Conservation (phyloP, 108 stramenopile species). For the Nitzschia sp. region DNA sequence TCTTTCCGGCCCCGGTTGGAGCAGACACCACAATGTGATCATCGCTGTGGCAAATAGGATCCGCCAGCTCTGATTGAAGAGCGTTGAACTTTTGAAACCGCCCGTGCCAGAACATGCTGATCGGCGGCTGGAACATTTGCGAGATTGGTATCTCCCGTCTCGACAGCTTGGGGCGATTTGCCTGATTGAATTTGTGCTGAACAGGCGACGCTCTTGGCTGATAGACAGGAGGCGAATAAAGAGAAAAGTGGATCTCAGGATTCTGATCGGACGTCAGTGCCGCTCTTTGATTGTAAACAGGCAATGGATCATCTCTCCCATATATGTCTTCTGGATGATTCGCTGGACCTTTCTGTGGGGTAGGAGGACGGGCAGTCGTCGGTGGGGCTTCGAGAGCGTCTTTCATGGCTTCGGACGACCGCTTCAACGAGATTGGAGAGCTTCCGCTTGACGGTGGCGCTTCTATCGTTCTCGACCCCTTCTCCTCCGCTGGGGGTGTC, state of each 20-base stretch:
- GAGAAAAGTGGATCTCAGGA: conserved; percentile 34
- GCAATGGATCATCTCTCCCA: no score
- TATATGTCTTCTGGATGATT: no score
- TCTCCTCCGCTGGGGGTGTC: no score
- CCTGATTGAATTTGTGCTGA: conserved; percentile 42
- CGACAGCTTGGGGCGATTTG: conserved; percentile 50
- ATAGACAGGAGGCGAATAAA: conserved; percentile 33
- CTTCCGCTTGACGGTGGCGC: no score
- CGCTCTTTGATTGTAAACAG: neutral
- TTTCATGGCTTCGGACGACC: no score
- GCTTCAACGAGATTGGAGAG: no score
- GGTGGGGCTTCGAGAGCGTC: no score
- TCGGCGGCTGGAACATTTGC: conserved; percentile 51
- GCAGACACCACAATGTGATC: conserved; percentile 96
- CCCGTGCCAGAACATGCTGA: conserved; percentile 51
- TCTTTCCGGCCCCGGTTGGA: conserved; percentile 99
- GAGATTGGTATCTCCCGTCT: conserved; percentile 46
- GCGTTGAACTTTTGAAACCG: conserved; percentile 77
- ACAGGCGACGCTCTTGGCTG: conserved; percentile 28
- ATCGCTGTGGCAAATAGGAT: conserved; percentile 56
- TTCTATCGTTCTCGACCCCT: no score
- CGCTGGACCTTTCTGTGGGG: no score
- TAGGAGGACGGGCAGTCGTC: no score
- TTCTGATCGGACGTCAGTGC: neutral
- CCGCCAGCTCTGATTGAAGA: conserved; percentile 74